Evolutionary conservation across 2,329 filamentous ascomycete species (phyloP).

Genomic region (Pyrenochaeta sp.): DNA sequence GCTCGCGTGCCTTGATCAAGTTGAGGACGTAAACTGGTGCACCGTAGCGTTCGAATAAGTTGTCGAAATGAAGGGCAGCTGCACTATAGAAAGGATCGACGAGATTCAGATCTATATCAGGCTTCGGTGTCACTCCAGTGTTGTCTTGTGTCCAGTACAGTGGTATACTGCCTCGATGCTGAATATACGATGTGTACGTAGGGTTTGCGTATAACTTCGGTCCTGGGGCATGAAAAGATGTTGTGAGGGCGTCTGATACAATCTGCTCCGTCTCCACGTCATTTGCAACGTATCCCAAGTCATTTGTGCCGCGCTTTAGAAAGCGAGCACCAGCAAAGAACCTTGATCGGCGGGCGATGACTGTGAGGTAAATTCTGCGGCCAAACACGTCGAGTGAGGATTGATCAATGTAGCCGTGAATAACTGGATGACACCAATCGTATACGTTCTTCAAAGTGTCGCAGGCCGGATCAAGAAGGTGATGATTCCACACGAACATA

Average conservation of each 20-base stretch:
- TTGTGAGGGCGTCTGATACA: slow-evolving; percentile 91
- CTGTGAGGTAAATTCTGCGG: slow-evolving; percentile 85
- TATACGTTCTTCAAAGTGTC: slow-evolving; percentile 78
- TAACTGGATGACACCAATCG: slow-evolving; percentile 95
- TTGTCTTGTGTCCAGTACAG: slow-evolving; percentile 98
- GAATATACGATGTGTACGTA: slow-evolving; percentile 91
- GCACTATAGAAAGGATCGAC: slow-evolving; percentile 95
- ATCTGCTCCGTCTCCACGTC: slow-evolving; percentile 99
- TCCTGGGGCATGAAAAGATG: slow-evolving; percentile 75
- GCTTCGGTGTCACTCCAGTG: slow-evolving; percentile 93
- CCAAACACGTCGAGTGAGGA: slow-evolving; percentile 79
- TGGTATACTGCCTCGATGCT: slow-evolving; percentile 95
- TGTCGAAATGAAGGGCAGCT: slow-evolving; percentile 92
- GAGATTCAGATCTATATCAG: slow-evolving; percentile 93
- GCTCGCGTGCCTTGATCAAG: slow-evolving; percentile 83
- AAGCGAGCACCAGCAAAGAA: slow-evolving; percentile 95
- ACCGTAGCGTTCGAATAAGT: slow-evolving; percentile 92
- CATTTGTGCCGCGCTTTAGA: slow-evolving; percentile 92
- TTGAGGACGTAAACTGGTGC: slow-evolving; percentile 92
- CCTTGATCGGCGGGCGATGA: slow-evolving; percentile 90
- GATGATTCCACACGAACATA: slow-evolving; percentile 99
- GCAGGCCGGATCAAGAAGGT: slow-evolving; percentile 80
- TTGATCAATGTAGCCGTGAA: slow-evolving; percentile 96
- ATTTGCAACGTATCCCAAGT: slow-evolving; percentile 94
- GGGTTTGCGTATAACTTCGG: background rate